Evolutionary conservation across 2,329 filamentous ascomycete genomes (phyloP).

Genomic region (Pseudopyrenochaeta lycopersici): DNA sequence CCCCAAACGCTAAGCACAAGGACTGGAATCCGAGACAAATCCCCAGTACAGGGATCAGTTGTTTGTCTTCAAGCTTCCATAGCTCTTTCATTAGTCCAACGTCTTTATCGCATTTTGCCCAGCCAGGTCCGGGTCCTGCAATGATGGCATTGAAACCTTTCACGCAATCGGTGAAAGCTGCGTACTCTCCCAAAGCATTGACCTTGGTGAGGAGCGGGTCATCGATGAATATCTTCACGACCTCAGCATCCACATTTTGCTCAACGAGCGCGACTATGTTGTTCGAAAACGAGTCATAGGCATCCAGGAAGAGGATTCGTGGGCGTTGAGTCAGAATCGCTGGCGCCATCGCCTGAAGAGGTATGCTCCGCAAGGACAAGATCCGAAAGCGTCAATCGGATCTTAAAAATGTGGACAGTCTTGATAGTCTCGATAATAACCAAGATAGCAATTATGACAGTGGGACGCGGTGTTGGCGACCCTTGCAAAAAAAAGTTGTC

Average conservation of each 20-base stretch:
- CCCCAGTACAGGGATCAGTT: conserved; percentile 79
- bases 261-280: conserved; percentile 88
- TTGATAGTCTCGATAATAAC: no score
- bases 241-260: conserved; percentile 71
- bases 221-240: conserved; percentile 77
- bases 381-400: background rate
- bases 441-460: background rate
- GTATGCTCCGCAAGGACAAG: background rate
- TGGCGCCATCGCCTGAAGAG: conserved; percentile 35
- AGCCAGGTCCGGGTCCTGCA: conserved; percentile 88
- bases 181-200: conserved; percentile 2
- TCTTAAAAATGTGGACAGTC: background rate
- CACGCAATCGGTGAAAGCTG: conserved; percentile 57
- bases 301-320: conserved; percentile 87
- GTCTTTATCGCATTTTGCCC: conserved; percentile 75
- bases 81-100: conserved; percentile 82
- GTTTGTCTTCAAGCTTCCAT: conserved; percentile 70
- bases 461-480: conserved; percentile 1
- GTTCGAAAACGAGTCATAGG: conserved; percentile 96
- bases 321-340: conserved; percentile 32
- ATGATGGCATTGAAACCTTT: conserved; percentile 82
- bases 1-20: conserved; percentile 74
- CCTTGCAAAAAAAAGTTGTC: conserved; percentile 18
- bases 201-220: conserved; percentile 32
- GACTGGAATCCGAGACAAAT: conserved; percentile 93